Percentiles rank a stretch among this genome's conserved stretches.
These are phyloP conservation scores for Cordyceps fumosorosea DNA, from an alignment of 2,329 filamentous ascomycete genomes.

Conservation along the genomic window DNA sequence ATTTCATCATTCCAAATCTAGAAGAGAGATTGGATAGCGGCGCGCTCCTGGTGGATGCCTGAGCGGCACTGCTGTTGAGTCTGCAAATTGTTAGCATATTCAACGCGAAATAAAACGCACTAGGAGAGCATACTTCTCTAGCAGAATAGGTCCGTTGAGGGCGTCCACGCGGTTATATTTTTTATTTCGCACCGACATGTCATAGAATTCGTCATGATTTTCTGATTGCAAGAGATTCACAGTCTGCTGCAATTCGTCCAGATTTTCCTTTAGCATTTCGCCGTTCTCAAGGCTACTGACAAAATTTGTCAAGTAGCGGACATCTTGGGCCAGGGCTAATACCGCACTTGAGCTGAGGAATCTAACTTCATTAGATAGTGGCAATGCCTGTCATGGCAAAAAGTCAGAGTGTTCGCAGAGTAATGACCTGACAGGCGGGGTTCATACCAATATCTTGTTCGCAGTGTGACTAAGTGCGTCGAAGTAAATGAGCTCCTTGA, in stretches of 20 bases:
- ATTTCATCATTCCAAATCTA: conserved; percentile 60
- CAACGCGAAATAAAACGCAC: neutral
- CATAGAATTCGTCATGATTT: conserved; percentile 95
- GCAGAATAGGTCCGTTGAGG: conserved; percentile 74
- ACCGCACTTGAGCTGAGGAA: conserved; percentile 86
- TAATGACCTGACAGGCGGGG: too few species aligned
- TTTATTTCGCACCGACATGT: conserved; percentile 80
- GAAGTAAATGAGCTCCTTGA: conserved; percentile 97
- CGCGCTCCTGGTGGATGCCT: conserved; percentile 51
- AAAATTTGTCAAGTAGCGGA: conserved; percentile 76
- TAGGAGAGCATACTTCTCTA: conserved; percentile 72
- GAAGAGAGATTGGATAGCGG: conserved; percentile 69
- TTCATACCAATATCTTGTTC: conserved; percentile 68
- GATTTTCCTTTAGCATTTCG: conserved; percentile 77
- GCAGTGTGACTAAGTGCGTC: conserved; percentile 89
- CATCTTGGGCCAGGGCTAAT: conserved; percentile 71
- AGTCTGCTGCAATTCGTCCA: conserved; percentile 92
- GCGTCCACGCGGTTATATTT: conserved; percentile 92
- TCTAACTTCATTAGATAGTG: conserved; percentile 70
- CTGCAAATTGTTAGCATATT: conserved; percentile 33
- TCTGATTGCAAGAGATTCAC: conserved; percentile 80
- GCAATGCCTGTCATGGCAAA: conserved; percentile 51
- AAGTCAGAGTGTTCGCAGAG: neutral
- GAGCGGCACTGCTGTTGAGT: conserved; percentile 53
- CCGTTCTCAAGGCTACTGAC: conserved; percentile 78